phyloP scores from a whole-genome alignment of 345 rosid species.

The Eucalyptus sp. region DNA sequence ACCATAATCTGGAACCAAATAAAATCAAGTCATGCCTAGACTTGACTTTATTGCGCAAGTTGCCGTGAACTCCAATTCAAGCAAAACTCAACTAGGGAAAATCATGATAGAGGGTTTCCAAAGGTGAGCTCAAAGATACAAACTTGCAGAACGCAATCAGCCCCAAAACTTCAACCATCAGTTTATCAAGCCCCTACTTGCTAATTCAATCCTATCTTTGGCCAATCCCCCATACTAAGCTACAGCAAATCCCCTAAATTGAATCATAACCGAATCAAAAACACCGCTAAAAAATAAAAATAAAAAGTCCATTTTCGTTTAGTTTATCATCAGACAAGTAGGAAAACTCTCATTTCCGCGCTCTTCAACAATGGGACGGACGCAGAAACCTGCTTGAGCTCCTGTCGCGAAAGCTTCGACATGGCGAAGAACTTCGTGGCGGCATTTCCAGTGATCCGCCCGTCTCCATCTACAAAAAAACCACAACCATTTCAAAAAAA shows the following conservation, averaged over 20 bases:
- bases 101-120: not conserved
- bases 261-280: not conserved
- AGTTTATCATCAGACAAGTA: not conserved
- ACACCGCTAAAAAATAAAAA: not conserved
- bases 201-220: not conserved
- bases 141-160: not conserved
- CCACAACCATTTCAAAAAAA: not conserved
- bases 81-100: not conserved
- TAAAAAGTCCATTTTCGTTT: not conserved
- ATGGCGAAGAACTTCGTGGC: constrained; percentile 71
- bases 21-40: not conserved
- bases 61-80: not conserved
- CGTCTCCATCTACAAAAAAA: constrained; percentile 50
- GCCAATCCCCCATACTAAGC: not conserved
- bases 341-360: not conserved
- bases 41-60: not conserved
- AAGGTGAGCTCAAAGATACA: not conserved
- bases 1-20: not conserved
- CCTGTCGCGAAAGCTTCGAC: constrained; percentile 79
- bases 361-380: not conserved
- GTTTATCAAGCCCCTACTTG: not conserved
- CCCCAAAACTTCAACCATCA: not conserved
- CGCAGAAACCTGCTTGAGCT: constrained; percentile 68
- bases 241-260: not conserved
- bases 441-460: constrained; percentile 70